A percentile compares a stretch with the other conserved stretches of the same genome.
phyloP scores from a whole-genome alignment of 2,329 filamentous ascomycete species.

The Ascochyta pisi region DNA sequence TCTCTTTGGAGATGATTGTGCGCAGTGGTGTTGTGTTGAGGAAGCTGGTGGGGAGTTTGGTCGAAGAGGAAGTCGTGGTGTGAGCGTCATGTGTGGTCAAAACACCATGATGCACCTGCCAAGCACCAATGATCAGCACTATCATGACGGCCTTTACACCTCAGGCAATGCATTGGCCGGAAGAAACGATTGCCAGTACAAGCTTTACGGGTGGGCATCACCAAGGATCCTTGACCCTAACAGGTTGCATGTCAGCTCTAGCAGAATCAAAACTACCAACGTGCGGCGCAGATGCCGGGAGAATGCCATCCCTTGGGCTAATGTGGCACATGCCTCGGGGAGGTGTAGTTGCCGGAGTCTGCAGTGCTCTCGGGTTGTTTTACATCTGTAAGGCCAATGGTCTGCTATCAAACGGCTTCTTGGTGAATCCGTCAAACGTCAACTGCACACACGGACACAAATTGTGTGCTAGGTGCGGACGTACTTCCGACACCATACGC shows the following conservation, averaged over 20 bases:
- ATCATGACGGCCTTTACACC: constrained; percentile 30
- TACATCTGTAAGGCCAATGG: constrained; percentile 3
- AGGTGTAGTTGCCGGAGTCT: constrained; percentile 8
- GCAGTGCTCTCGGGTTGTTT: constrained; percentile 3
- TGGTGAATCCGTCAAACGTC: neutral
- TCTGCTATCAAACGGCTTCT: neutral
- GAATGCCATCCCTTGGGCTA: neutral
- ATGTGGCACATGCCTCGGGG: constrained; percentile 7
- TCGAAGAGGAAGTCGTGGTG: neutral
- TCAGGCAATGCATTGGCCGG: constrained; percentile 24
- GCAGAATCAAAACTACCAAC: constrained; percentile 21
- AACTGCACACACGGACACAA: constrained; percentile 22
- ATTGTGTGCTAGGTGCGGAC: neutral
- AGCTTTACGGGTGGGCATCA: constrained; percentile 17
- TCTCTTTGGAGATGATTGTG: neutral
- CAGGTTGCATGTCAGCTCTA: constrained; percentile 33
- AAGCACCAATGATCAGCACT: constrained; percentile 31
- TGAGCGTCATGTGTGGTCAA: constrained; percentile 25
- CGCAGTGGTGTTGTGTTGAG: neutral
- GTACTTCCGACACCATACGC: neutral
- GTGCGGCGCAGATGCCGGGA: constrained; percentile 30
- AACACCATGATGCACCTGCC: constrained; percentile 28
- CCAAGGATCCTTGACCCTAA: constrained; percentile 22
- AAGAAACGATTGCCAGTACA: constrained; percentile 32
- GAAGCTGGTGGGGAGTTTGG: neutral